A percentile compares a stretch with the other conserved stretches of the same genome.
Conservation (phyloP, 805 yeast genomes). For the Metschnikowia sp. region DNA sequence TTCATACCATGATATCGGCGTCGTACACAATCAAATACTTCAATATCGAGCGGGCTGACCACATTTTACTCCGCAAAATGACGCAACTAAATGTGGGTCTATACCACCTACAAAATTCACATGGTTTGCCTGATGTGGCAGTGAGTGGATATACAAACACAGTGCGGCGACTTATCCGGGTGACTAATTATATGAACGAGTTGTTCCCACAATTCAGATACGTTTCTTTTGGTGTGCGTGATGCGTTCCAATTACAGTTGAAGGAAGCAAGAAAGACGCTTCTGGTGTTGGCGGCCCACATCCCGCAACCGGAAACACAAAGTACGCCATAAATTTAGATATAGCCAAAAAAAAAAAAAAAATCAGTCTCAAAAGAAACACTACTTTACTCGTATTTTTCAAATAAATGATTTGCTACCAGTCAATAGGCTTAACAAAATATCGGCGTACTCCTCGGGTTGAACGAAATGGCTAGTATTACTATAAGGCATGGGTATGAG, state of each 20-base stretch:
- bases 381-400: too few species aligned
- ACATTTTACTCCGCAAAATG: neutral
- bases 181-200: neutral
- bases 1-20: neutral
- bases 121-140: neutral
- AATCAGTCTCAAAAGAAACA: too few species aligned
- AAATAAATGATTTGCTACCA: too few species aligned
- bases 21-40: neutral
- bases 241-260: neutral
- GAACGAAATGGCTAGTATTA: too few species aligned
- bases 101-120: neutral
- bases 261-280: neutral
- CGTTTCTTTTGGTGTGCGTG: neutral
- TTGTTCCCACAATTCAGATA: neutral
- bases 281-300: neutral
- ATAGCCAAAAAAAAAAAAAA: too few species aligned
- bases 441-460: too few species aligned
- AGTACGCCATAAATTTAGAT: too few species aligned
- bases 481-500: too few species aligned
- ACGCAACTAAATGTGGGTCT: neutral
- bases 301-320: too few species aligned
- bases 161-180: neutral
- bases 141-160: neutral
- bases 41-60: neutral
- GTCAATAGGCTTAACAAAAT: too few species aligned